Base-by-base conservation (phyloP, 805 yeast species). In the Clavispora phyllophila region DNA sequence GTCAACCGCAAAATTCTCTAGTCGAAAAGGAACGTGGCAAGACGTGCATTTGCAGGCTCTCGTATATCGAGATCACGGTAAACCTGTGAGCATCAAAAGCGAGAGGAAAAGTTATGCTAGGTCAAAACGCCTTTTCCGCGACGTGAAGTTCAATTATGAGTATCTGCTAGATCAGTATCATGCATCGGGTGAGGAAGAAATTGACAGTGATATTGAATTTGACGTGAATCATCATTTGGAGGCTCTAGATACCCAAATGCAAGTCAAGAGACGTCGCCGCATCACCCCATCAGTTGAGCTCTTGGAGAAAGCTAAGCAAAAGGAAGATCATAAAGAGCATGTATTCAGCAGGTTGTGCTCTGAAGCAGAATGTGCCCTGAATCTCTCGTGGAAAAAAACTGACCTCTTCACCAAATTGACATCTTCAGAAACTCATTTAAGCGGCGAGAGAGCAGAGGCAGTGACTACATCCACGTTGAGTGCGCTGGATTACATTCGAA, bases 121-220 rank as follows among this genome's bases (percentile, higher is more conserved):
- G 38, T 59, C 66, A 45, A 61, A 62, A 20, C 26, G 41, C 10
- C 39, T 63, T 34, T 66, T 69, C 34, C 52, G 51, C 8, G 50
- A 56, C 9, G 53, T 53, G 2, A 39, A 44, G 9, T 66, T 53
- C 43, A 46, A 51, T 13, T 68, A 68, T 40, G 61, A 64, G 32
- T 58, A 55, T 36, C 62, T 61, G 12, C 50, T 45, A 5, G 50
- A 42, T 3, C 47, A 28, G 9, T 48, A 50, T 2, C 42, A 35
- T 2, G 8, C 9, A n/a, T 1, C 31, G 6, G 45, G 20, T 5
- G 48, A 41, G 4, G 50, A 32, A 4, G 48, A 40, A 1, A 39
- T 24, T 13, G 49, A 37, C 14, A 37, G 39, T 1, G 49, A 42
- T 14, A 52, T 53, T 3, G 40, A 25, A 6, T 51, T 51, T 26